Conservation (phyloP, 78 protist species). For the Guillardia theta region DNA sequence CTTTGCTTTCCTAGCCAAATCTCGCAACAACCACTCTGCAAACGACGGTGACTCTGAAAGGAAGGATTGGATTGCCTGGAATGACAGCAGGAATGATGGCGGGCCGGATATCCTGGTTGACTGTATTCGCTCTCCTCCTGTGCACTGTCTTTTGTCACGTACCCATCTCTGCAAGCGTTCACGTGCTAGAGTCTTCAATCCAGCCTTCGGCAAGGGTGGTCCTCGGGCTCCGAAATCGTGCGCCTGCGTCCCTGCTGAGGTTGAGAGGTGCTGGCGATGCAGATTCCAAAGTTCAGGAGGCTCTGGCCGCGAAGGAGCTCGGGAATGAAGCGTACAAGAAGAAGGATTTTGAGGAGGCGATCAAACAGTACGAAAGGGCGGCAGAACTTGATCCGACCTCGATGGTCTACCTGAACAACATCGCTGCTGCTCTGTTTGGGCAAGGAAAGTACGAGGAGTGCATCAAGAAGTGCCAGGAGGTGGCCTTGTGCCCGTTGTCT, state of each 20-base stretch:
- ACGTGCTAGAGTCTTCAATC: no score
- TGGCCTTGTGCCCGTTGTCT: background rate
- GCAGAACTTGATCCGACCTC: background rate
- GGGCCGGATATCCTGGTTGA: no score
- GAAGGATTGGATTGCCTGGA: no score
- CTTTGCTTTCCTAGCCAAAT: no score
- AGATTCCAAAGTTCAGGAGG: background rate
- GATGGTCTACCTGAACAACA: background rate
- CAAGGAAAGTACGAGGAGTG: background rate
- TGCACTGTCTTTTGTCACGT: no score
- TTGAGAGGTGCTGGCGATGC: background rate
- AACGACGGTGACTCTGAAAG: no score
- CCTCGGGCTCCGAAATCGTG: no score
- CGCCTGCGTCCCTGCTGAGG: background rate
- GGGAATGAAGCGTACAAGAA: background rate
- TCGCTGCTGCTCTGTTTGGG: background rate
- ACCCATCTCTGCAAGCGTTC: no score
- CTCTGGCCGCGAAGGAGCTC: background rate
- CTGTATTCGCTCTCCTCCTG: no score
- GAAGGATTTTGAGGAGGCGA: background rate
- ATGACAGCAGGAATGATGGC: no score
- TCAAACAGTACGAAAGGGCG: background rate
- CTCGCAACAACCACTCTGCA: no score
- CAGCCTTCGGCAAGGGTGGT: no score
- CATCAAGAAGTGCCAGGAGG: background rate